Evolutionary conservation across 768 basidiomycete genomes (phyloP).

Genomic region (Agrocybe pediades): DNA sequence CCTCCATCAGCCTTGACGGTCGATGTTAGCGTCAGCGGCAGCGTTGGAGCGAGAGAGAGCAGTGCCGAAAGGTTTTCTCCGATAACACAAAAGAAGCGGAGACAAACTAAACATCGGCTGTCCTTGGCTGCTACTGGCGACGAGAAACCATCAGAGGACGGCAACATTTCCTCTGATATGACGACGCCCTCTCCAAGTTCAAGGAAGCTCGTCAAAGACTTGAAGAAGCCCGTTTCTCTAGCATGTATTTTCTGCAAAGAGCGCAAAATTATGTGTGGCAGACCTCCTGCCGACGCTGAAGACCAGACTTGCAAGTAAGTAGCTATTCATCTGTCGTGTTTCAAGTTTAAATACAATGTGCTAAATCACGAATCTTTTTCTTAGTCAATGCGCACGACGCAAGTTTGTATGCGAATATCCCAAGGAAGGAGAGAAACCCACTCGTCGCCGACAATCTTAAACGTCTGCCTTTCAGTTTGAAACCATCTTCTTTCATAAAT

Average conservation of each 20-base stretch:
- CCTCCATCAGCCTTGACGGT: no score
- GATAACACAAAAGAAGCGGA: no score
- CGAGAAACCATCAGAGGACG: no score
- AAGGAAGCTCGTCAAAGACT: conserved; percentile 10
- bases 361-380: no score
- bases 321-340: conserved; percentile 18
- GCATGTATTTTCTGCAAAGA: conserved; percentile 44
- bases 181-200: neutral
- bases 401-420: conserved; percentile 15
- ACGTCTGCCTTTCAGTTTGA: neutral
- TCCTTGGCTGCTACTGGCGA: no score
- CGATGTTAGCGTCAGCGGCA: no score
- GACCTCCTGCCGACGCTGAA: conserved; percentile 33
- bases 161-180: neutral
- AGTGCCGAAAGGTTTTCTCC: no score
- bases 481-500: no score
- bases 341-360: neutral
- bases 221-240: conserved; percentile 28
- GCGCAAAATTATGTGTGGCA: conserved; percentile 43
- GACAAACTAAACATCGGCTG: no score
- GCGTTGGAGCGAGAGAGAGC: no score
- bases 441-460: conserved; percentile 1
- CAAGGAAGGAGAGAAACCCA: neutral
- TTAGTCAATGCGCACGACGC: conserved; percentile 19
- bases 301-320: conserved; percentile 55